These are phyloP conservation scores for Pterulicium gracile DNA, from an alignment of 1,284 basidiomycete genomes.

Conservation along the genomic window DNA sequence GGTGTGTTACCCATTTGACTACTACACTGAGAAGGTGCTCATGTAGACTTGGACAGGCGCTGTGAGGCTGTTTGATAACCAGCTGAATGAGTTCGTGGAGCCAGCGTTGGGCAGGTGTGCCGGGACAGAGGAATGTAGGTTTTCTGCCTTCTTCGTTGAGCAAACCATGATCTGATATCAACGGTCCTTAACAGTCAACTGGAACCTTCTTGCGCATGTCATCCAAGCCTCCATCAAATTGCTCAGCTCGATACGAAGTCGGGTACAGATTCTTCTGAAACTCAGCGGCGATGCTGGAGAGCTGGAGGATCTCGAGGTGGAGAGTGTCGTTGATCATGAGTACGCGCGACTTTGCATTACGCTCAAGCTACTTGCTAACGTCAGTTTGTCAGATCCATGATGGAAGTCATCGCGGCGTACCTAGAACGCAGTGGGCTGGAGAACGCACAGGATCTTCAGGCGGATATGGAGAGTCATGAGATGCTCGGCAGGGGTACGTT, in stretches of 20 bases:
- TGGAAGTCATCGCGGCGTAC: neutral
- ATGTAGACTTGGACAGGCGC: neutral
- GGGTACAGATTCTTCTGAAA: neutral
- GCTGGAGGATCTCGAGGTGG: neutral
- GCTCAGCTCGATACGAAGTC: neutral
- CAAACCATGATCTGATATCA: neutral
- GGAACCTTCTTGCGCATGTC: constrained; percentile 13
- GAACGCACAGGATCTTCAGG: constrained; percentile 22
- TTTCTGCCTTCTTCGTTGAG: neutral
- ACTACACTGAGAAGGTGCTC: neutral
- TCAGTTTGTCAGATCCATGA: neutral
- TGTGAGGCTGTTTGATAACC: neutral
- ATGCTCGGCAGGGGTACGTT: constrained; percentile 38
- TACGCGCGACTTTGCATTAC: neutral
- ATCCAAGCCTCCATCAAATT: neutral
- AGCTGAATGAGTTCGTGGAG: neutral
- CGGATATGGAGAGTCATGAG: constrained; percentile 39
- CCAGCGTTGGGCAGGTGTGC: neutral
- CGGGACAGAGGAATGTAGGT: neutral
- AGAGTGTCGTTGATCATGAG: neutral
- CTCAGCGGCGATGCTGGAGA: neutral
- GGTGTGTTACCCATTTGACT: neutral
- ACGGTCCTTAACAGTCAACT: constrained; percentile 12
- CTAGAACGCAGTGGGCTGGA: neutral
- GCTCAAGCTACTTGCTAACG: too few relatives aligned